phyloP scores from a whole-genome alignment of 306 rosid species.

The Medicago lupulina region DNA sequence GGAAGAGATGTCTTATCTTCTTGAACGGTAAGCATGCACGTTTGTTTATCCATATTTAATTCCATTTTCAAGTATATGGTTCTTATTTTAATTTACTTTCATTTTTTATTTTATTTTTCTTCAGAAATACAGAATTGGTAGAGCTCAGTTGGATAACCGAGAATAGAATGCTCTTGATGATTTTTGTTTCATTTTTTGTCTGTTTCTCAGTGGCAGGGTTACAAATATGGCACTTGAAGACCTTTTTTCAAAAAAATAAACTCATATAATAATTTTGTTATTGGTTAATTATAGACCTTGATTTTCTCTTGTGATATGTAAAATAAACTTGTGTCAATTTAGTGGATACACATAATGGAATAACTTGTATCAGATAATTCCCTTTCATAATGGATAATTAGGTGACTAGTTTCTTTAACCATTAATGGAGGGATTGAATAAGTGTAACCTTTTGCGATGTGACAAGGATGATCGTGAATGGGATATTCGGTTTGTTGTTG shows the following conservation, averaged over 20 bases:
- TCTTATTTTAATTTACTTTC: not conserved
- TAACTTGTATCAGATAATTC: not conserved
- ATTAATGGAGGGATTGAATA: no score
- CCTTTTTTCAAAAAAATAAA: constrained; percentile 75
- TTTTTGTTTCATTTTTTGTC: constrained; percentile 59
- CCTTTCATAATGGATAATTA: no score
- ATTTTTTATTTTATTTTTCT: not conserved
- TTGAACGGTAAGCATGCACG: constrained; percentile 49
- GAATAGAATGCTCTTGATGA: constrained; percentile 54
- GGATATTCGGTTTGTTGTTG: no score
- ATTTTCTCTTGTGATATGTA: not conserved
- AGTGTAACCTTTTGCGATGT: no score
- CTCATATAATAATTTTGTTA: constrained; percentile 44
- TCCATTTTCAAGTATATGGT: not conserved
- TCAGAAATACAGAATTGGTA: constrained; percentile 68
- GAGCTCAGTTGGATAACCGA: constrained; percentile 52
- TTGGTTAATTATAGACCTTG: not conserved
- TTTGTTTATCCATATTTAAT: not conserved
- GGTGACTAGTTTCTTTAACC: no score
- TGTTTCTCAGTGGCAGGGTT: constrained; percentile 67
- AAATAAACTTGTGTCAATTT: not conserved
- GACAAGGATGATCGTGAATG: no score
- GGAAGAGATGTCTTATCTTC: constrained; percentile 70
- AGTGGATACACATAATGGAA: not conserved
- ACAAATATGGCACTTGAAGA: constrained; percentile 80